A percentile compares a stretch with the other conserved stretches of the same genome.
Evolutionary conservation across 2,329 filamentous ascomycete species (phyloP).

Genomic region (Intubia oerlemansii): DNA sequence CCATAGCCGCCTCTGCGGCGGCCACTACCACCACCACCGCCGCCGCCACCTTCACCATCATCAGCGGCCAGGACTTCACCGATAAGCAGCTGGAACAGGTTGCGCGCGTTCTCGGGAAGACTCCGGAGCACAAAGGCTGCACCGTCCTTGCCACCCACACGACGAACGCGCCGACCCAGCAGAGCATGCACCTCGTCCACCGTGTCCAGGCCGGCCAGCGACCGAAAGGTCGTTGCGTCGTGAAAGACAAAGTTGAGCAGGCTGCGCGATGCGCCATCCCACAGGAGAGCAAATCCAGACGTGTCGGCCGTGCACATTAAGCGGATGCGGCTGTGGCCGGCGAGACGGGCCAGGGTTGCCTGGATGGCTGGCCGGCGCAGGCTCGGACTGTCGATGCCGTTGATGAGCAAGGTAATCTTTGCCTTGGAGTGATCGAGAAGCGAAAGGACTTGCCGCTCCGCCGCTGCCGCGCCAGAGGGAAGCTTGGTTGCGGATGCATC

Average conservation of each 20-base stretch:
- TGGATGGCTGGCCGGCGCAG: slow-evolving; percentile 54
- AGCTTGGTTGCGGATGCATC: slow-evolving; percentile 24
- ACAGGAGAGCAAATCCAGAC: slow-evolving; percentile 69
- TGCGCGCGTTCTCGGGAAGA: slow-evolving; percentile 79
- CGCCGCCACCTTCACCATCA: slow-evolving; percentile 29
- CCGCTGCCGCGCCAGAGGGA: slow-evolving; percentile 40
- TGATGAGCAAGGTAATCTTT: slow-evolving; percentile 48
- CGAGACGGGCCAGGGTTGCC: slow-evolving; percentile 52
- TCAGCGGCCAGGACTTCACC: slow-evolving; percentile 59
- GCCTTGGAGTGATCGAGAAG: slow-evolving; percentile 29
- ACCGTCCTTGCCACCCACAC: slow-evolving; percentile 75
- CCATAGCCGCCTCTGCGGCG: slow-evolving; percentile 25
- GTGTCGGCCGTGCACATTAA: slow-evolving; percentile 71
- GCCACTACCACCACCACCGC: too few relatives aligned
- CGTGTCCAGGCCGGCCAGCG: slow-evolving; percentile 45
- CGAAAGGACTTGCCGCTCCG: slow-evolving; percentile 44
- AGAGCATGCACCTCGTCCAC: slow-evolving; percentile 83
- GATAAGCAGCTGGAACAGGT: slow-evolving; percentile 66
- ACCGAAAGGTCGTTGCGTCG: slow-evolving; percentile 75
- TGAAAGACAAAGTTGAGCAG: slow-evolving; percentile 71
- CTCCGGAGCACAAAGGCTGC: slow-evolving; percentile 79
- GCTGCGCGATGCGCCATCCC: slow-evolving; percentile 61
- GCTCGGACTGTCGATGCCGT: slow-evolving; percentile 66
- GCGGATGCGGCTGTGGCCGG: slow-evolving; percentile 48
- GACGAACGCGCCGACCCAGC: slow-evolving; percentile 57